Base-by-base conservation (phyloP, 345 rosid genomes). In the Heritiera littoralis region DNA sequence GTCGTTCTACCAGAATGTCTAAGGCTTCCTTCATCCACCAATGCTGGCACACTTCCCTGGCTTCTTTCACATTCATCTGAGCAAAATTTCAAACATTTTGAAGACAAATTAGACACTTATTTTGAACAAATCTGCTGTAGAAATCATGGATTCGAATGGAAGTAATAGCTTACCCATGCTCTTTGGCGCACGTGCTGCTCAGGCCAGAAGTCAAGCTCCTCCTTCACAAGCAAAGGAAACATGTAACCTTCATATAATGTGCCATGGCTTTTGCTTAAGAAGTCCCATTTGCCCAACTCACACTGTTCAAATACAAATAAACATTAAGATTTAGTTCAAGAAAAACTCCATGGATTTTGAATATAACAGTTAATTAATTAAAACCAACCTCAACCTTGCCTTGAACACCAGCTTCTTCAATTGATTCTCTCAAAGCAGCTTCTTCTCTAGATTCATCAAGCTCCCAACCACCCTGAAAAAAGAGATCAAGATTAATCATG, bases 11-110 rank as follows among this genome's bases (percentile, higher is more conserved):
- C 55, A 94, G 72, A 66, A 81, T 85, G 85, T 91, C 93, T 54
- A 94, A 70, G 8, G 98, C 98, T 84, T 94, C 98, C 71, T 90
- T 92, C 98, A 94, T 92, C 98, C 98, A 94, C 95, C 88, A 87
- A 84, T 94, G 94, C 64, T 92, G 88, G 75, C 97, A 94, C 12
- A 78, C 92, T 79, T 92, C 91, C 80, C 95, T 91, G 8, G 97
- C 98, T 83, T 92, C 94, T 4, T 76, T 85, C 45, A 86, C 88
- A 60, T 78, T 75, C 94, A 92, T 84, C 98, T 93, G 82, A 72
- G 76, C 4, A 5, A 45, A 12, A 48, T 35, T 14, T 5, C 45
- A 17, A 46, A 55, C 60, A 18, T 55, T 6, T 17, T 18, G 9
- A 1, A 17, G 3, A 5, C 5, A 32, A 5, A 30, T 65, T 38